Base-by-base conservation (phyloP, 176 grass and related monocot species). In the Carex scoparia region DNA sequence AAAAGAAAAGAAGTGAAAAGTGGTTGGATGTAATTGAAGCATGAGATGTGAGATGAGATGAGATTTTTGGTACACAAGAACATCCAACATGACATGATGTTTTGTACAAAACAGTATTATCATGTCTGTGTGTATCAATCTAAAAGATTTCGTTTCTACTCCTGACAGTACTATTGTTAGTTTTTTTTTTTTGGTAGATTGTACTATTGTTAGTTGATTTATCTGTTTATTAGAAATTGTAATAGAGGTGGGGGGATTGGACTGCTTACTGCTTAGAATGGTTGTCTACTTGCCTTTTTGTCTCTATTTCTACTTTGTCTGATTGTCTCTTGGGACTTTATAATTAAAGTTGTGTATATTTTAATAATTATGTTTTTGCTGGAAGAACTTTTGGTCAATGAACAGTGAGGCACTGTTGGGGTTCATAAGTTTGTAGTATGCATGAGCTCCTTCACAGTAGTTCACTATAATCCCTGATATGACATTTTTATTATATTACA, bases 71-170 rank as follows among this genome's bases (percentile, higher is more conserved):
- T 78, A 82, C 84, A 77, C 84, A 89, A 76, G 53, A 81, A 89
- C 87, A 89, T 85, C 77, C 56, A 38, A 66, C 59, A n/a, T 79
- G 79, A 86, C 88, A 89, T 66, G 88, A 86, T 89, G 84, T 83
- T 66, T 44, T 83, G 37, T 83, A 67, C 81, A 83, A 67, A 54
- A 53, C 23, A 33, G 27, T 69, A 18, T 49, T 40, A 67, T 10
- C 65, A 13, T 81, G 57, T 65, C 27, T 40, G 11, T 81, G 79
- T 40, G 38, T 83, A 66, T 53, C 61, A 63, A 83, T 66, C 23
- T 53, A 32, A 40, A 46, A 18, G 12, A 42, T 81, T 49, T 63
- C 60, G 1, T 63, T 28, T 80, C 58, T 81, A 75, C 3, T 19
- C 9, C 61, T 65, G n/a, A 40, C 38, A 49, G 61, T 30, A 63